Evolutionary conservation across 257 asterid species (phyloP).

Genomic region (Plantago major): DNA sequence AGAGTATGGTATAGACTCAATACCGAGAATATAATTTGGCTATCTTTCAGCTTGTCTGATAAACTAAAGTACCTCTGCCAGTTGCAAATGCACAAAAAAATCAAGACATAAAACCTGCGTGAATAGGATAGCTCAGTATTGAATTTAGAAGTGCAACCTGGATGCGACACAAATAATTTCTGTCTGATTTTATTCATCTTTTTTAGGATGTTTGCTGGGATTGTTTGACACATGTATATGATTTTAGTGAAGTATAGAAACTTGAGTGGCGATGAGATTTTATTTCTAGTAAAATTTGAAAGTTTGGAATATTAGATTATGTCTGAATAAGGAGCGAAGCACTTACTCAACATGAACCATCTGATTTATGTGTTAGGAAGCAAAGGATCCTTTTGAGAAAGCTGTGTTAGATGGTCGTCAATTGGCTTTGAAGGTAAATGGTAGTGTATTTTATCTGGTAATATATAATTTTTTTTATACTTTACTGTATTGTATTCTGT

Average conservation of each 20-base stretch:
- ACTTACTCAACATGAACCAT: slow-evolving; percentile 14
- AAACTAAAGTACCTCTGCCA: no score
- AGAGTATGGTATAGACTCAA: background rate
- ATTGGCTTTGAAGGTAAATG: slow-evolving; percentile 83
- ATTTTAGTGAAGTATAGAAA: slow-evolving; percentile 7
- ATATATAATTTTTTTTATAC: slow-evolving; percentile 8
- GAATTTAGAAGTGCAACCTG: background rate
- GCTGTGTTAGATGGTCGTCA: slow-evolving; percentile 99
- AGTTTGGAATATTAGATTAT: background rate
- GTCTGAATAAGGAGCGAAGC: slow-evolving; percentile 4
- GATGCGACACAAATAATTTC: background rate
- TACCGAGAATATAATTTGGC: no score
- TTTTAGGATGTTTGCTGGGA: background rate
- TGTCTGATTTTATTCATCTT: no score
- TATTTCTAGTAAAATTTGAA: slow-evolving; percentile 8
- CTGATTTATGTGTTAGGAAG: slow-evolving; percentile 52
- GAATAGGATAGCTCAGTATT: background rate
- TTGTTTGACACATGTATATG: slow-evolving; percentile 11
- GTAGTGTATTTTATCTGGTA: slow-evolving; percentile 7
- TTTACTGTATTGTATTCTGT: slow-evolving; percentile 20
- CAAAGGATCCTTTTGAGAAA: slow-evolving; percentile 86
- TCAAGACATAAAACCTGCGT: no score
- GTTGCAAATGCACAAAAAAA: no score
- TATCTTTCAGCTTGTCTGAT: no score
- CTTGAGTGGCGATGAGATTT: background rate